Evolutionary conservation across 2,329 filamentous ascomycete species (phyloP), one percentile per base, ranked within the genome.

Genomic region (Diaporthe vaccinii): DNA sequence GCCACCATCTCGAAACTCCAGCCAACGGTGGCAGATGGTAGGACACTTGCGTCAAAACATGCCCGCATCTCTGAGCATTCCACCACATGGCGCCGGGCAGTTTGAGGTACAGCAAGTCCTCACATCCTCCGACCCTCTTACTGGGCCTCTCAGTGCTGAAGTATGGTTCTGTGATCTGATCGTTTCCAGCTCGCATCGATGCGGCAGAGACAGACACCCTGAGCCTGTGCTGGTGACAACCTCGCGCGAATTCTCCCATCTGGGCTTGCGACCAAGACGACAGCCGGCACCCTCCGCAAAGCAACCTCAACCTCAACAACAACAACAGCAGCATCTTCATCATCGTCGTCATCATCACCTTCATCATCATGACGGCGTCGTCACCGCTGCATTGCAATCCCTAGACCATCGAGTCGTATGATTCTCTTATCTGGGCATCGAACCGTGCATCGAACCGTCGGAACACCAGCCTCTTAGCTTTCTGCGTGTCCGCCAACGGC

Each of bases 1-100:
- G 65, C 65, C 65, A 69, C 65, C 65, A 41, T 69, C 49, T 69
- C 65, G 65, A 69, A 55, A 53, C 65, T 34, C 49, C 49, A 69
- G 65, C 49, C 65, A 55, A 22, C 65, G 31, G 44, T 69, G 49
- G n/a, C 46, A 53, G 31, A 53, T 3, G 46, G 22, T 46, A 51
- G 49, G 46, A 53, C 25, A 39, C 46, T 34, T 53, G 44, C 46
- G 17, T 53, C 65, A 51, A 46, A 51, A 34, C 41, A 46, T 65
- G 61, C 61, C 61, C 44, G 65, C 65, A 69, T 55, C 36, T 69
- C 49, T 55, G 65, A 69, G 49, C 65, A 55, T 55, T 53, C 55
- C 65, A 68, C 65, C n/a, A 28, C 65, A 68, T 53, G 46, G 31
- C 65, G 65, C 65, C 49, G 49, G 46, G 34, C 49, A 20, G 22